Base-by-base conservation (phyloP, 1,139 yeast species). In the Candida sojae region DNA sequence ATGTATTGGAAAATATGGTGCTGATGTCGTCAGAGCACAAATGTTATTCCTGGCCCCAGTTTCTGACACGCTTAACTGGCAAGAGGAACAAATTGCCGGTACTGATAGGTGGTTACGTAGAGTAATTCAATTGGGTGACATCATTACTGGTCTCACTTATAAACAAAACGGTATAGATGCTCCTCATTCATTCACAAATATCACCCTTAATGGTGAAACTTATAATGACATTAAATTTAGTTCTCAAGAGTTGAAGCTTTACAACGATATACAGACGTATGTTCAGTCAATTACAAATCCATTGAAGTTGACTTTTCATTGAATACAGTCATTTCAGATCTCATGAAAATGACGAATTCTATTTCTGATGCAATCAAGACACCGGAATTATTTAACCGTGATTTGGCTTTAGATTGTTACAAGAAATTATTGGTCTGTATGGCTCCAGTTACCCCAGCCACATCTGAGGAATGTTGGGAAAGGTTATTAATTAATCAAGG, bases 21-120 rank as follows among this genome's bases (percentile, higher is more conserved):
- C 97, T 1, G 99, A 93, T 71, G 92, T 97, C 0, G 88, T 93
- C 0, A 78, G 99, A 53, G 98, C 98, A 0, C 97, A 92, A 60
- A 82, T 93, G 56, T 67, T 93, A n/a, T 93, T 93, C 71, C 96
- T 86, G 63, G 97, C 98, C 0, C 97, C 98, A 1, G 81, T 92
- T 3, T 70, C 79, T 1, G 97, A 91, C 57, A 82, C 85, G 3
- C 73, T 93, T 52, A 83, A 84, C 56, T 93, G 99, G 99, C 95
- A 92, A 58, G 96, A 90, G 57, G 73, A 77, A 4, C 93, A 88
- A 62, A 92, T 93, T 53, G 82, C 80, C 21, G 99, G 99, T 3
- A 78, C 88, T 35, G 89, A 88, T 59, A 76, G 98, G 52, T 93
- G 98, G 97, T 66, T 93, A 42, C 75, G 77, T 34, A 82, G 83